These are phyloP conservation scores for Epichloe elymi DNA, from an alignment of 2,329 filamentous ascomycete species.

Conservation along the genomic window DNA sequence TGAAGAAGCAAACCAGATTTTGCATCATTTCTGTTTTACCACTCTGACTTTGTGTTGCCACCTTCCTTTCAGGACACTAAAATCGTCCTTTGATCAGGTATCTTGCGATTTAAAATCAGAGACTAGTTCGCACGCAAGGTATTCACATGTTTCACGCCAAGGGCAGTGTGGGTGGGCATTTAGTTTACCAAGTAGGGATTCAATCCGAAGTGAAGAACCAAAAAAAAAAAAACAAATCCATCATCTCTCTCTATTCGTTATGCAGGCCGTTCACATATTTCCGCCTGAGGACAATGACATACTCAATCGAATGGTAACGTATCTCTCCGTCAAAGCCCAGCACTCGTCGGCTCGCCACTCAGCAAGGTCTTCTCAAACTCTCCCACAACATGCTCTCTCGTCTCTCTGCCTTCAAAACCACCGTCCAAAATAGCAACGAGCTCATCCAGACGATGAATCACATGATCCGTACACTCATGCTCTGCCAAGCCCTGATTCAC, in stretches of 20 bases:
- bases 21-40: not conserved
- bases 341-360: constrained; percentile 1
- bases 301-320: not conserved
- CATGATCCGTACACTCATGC: constrained; percentile 66
- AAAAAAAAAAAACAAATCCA: not conserved
- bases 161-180: not conserved
- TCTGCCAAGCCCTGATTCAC: constrained; percentile 57
- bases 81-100: too few species aligned
- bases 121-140: not conserved
- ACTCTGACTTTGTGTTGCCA: not conserved
- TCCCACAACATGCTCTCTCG: constrained; percentile 3
- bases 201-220: not conserved
- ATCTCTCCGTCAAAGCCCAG: not conserved
- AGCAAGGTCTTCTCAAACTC: not conserved
- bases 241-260: not conserved
- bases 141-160: not conserved
- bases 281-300: too few species aligned
- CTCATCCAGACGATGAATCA: constrained; percentile 60
- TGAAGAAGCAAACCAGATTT: not conserved
- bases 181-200: not conserved
- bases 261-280: not conserved
- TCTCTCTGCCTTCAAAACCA: constrained; percentile 49
- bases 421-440: constrained; percentile 60
- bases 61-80: not conserved
- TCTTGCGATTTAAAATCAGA: not conserved